Base-by-base conservation (phyloP, 768 basidiomycete genomes). In the Cyclocybe aegerita region DNA sequence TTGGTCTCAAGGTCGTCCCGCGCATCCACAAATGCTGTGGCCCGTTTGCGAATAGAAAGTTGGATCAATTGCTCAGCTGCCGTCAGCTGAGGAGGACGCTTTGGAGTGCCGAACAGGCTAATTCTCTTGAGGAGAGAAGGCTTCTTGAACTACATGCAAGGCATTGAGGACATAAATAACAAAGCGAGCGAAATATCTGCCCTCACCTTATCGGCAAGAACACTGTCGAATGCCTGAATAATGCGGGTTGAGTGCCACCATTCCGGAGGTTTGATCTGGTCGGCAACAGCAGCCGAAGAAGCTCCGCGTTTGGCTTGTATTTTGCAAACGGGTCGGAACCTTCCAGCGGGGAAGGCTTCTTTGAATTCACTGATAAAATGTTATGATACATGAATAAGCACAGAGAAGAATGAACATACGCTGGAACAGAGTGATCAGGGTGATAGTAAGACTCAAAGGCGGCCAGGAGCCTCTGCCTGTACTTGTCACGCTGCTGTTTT, bases 221-320 rank as follows among this genome's bases (percentile, higher is more conserved):
- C 91, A 41, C 75, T 76, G 64, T 96, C 93, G 54, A 97, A 93
- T 9, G 92, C 93, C 59, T 89, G 86, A 46, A 97, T 89, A 59
- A 96, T 90, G 42, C 87, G 83, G 2, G 90, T 91, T 31, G 89
- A 90, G 60, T 93, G 86, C 93, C 93, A 97, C 94, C 94, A 97
- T 56, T 86, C 85, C 0, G 94, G 94, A 35, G 91, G 77, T 61
- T 90, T 88, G 62, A 96, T 89, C 57, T 89, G 86, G 61, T 96
- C 94, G 2, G 92, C 92, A 10, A 93, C 88, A 32, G 88, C 84
- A 38, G 90, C 77, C 30, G 85, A 84, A 33, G 92, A 83, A 3
- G 83, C 85, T 15, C 89, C 86, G 43, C 89, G 73, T 70, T 91
- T 92, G 5, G 90, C 86, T 60, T 90, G 88, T 51, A 95, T 92